Evolutionary conservation across 2,329 filamentous ascomycete genomes (phyloP), one percentile per base, ranked within the genome.

Genomic region (Biscogniauxia mediterranea): DNA sequence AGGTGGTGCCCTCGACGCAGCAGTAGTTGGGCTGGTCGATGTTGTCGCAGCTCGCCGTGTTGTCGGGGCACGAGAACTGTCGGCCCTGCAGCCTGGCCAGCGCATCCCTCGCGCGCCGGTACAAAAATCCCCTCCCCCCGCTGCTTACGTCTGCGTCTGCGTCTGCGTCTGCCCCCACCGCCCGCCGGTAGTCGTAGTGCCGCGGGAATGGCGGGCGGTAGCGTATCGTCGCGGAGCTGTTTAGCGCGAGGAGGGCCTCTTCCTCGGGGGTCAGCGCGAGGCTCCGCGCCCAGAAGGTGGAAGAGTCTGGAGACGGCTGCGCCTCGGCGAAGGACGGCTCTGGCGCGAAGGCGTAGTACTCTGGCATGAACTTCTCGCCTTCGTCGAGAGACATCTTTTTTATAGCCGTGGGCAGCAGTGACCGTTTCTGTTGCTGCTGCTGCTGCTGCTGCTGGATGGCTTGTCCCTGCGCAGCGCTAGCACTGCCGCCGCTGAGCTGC

Each of bases 11-110:
- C n/a, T 79, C 79, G 21, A 81, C 78, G 73, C 91, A 95, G 78
- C 91, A 95, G 74, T 88, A 89, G 74, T 92, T 84, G 1, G 89
- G 84, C 53, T 84, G 83, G 7, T 83, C 85, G 67, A 92, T 88
- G 19, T 76, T 77, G 17, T 81, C 79, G 74, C 91, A 95, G 71
- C 81, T 83, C 46, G 77, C 80, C 58, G 89, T 93, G 23, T 85
- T 88, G 0, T 76, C 74, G 0, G 91, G 91, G 70, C 91, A 94
- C 51, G 80, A 71, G 74, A 87, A 89, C 23, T 83, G 82, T 61
- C 90, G 82, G 63, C 81, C 81, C 62, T 84, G 75, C 6, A 88
- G 76, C 8, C 79, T 70, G 2, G 79, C 74, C 25, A 87, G 70
- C 7, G 72, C 81, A 56, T 79, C 79, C 49, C 75, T 77, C 7